Conservation (phyloP, 2,329 filamentous ascomycete species). For the Phoma sp. region DNA sequence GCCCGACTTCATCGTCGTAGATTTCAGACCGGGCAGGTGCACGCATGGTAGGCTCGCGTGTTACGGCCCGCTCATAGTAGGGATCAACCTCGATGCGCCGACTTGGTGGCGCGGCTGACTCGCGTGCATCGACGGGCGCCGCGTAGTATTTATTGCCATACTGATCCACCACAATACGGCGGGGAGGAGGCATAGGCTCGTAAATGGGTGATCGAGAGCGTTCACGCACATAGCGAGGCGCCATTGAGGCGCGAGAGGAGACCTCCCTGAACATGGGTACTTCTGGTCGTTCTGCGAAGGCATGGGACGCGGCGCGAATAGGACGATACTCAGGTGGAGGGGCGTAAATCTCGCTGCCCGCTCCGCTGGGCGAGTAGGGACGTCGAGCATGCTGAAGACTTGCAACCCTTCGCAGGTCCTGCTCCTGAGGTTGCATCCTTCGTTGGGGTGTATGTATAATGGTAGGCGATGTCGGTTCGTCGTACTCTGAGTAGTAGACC, state of each 20-base stretch:
- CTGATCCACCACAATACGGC: conserved; percentile 79
- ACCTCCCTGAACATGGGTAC: conserved; percentile 47
- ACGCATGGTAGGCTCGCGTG: conserved; percentile 59
- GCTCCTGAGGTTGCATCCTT: conserved; percentile 51
- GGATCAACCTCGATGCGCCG: conserved; percentile 60
- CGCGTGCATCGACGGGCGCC: conserved; percentile 56
- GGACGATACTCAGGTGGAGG: conserved; percentile 43
- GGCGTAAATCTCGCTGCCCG: conserved; percentile 45
- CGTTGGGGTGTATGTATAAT: conserved; percentile 48
- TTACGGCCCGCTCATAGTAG: conserved; percentile 69
- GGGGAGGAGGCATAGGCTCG: conserved; percentile 56
- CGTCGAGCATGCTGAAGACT: conserved; percentile 56
- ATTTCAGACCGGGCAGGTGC: conserved; percentile 58
- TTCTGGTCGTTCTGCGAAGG: conserved; percentile 49
- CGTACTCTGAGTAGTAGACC: conserved; percentile 57
- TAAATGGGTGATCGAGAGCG: conserved; percentile 50
- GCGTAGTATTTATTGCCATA: conserved; percentile 81
- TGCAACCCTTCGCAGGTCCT: conserved; percentile 55
- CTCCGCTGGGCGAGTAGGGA: conserved; percentile 47
- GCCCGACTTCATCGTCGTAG: conserved; percentile 47
- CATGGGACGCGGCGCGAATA: conserved; percentile 51
- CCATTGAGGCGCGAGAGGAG: conserved; percentile 45
- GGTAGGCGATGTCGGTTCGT: conserved; percentile 48
- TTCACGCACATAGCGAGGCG: conserved; percentile 49
- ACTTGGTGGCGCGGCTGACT: conserved; percentile 60